These are phyloP conservation scores for Passalora sequoiae DNA, from an alignment of 2,329 filamentous ascomycete genomes.

Conservation along the genomic window DNA sequence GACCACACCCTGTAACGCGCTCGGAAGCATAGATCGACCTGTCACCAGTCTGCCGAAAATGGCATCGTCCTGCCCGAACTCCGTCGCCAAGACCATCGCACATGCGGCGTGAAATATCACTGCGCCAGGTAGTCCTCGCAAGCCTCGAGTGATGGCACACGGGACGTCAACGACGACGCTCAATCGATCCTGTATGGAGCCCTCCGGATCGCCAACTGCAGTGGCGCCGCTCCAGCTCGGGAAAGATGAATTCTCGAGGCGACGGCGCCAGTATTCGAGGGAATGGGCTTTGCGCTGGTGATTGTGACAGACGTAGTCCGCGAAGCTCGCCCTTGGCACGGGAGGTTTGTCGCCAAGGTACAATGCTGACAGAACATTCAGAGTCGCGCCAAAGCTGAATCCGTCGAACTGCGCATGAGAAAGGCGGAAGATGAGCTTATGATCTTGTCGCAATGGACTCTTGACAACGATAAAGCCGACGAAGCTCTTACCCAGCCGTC, in stretches of 20 bases:
- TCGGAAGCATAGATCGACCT: conserved; percentile 11
- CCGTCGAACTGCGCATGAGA: conserved; percentile 34
- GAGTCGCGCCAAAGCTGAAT: conserved; percentile 6
- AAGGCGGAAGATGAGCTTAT: conserved; percentile 29
- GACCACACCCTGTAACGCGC: conserved; percentile 4
- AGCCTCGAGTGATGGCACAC: conserved; percentile 10
- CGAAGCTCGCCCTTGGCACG: conserved; percentile 1
- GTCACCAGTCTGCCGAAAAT: conserved; percentile 44
- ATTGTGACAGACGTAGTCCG: conserved; percentile 5
- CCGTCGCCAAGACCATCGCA: conserved; percentile 51
- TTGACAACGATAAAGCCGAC: conserved; percentile 26
- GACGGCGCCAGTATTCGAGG: conserved; percentile 19
- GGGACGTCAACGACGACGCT: conserved; percentile 14
- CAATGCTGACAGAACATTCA: conserved; percentile 4
- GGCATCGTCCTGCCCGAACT: conserved; percentile 49
- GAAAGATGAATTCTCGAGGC: conserved; percentile 16
- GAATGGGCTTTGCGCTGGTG: conserved; percentile 3
- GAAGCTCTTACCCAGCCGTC: conserved; percentile 18
- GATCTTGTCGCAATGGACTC: conserved; percentile 15
- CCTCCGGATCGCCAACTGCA: neutral
- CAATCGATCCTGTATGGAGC: no score
- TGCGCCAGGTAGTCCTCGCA: conserved; percentile 25
- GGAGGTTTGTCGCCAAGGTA: conserved; percentile 7
- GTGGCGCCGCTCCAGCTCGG: neutral
- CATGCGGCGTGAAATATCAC: conserved; percentile 55